Evolutionary conservation across 2,329 filamentous ascomycete species (phyloP), one percentile per base, ranked within the genome.

Genomic region (Aspergillus ustus): DNA sequence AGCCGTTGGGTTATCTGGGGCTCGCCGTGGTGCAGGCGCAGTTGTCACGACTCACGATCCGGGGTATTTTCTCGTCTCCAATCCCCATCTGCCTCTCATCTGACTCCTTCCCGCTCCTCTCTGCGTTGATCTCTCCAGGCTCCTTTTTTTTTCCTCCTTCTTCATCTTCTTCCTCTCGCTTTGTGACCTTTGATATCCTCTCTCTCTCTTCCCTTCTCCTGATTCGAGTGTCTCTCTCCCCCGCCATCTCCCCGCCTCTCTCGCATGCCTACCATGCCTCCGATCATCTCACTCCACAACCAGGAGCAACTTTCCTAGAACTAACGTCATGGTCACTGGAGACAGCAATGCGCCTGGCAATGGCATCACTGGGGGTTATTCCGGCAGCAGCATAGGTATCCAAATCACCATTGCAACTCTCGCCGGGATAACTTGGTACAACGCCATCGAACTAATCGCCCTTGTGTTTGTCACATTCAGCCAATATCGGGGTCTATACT

Each of bases 381-480:
- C 69, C 19, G 74, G 73, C 52, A 59, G 70, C 22, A 72, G 73
- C 53, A 66, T 78, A 55, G 74, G 71, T 13, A 68, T 78, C 61
- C 71, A 78, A 58, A 78, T 81, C 63, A 71, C 76, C 57, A 81
- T 83, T 63, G 78, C 76, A 8, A 78, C 79, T 9, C 78, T 84
- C 59, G 75, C 80, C 17, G 80, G 76, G 7, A 73, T 84, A 49
- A 76, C 81, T 43, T 80, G 80, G 75, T 84, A 84, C 67, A 84
- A 83, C 64, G 79, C 80, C 49, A 70, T 82, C 50, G 82, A 84
- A 61, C 77, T 84, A 29, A 73, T 80, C 60, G 73, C 82, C 46
- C 77, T 83, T 49, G 74, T 83, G 59, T 82, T 82, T 55, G 76
- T 80, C 62, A 83, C 80, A 6, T 84, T 84, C 64, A 77, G 75